Evolutionary conservation across 257 asterid genomes (phyloP).

Genomic region (Solanum etuberosum): DNA sequence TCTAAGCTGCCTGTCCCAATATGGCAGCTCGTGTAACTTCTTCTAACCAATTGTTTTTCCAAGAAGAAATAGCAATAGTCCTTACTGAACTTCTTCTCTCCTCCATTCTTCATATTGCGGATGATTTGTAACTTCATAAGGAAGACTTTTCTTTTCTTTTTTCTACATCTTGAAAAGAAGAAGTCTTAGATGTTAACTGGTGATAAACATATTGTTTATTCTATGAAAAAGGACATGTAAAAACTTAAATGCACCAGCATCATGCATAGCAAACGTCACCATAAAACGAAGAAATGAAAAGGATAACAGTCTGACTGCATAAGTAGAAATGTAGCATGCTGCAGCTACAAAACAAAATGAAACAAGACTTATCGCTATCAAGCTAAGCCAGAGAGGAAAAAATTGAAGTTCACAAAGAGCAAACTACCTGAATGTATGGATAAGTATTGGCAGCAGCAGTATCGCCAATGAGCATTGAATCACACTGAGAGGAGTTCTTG

Average conservation of each 20-base stretch:
- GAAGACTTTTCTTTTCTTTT: background rate
- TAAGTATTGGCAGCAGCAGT: constrained; percentile 90
- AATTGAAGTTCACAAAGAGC: background rate
- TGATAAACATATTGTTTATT: background rate
- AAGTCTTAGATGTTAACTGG: background rate
- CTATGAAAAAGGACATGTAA: background rate
- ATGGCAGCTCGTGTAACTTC: background rate
- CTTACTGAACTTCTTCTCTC: background rate
- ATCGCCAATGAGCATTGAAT: constrained; percentile 90
- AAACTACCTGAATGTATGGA: constrained; percentile 78
- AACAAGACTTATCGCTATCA: background rate
- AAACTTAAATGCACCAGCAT: background rate
- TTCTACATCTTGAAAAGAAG: background rate
- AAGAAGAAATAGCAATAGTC: background rate
- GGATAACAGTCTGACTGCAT: background rate
- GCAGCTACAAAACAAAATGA: background rate
- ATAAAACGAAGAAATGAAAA: background rate
- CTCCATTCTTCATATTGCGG: background rate
- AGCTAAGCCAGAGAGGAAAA: background rate
- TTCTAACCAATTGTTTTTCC: background rate
- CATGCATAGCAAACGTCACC: background rate
- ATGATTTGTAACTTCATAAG: background rate
- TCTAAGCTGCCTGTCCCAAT: background rate
- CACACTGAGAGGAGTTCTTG: constrained; percentile 78
- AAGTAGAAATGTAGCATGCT: background rate